Percentiles rank a stretch among this genome's conserved stretches.
Evolutionary conservation across 306 rosid species (phyloP).

Genomic region (Cucurbita argyrosperma): DNA sequence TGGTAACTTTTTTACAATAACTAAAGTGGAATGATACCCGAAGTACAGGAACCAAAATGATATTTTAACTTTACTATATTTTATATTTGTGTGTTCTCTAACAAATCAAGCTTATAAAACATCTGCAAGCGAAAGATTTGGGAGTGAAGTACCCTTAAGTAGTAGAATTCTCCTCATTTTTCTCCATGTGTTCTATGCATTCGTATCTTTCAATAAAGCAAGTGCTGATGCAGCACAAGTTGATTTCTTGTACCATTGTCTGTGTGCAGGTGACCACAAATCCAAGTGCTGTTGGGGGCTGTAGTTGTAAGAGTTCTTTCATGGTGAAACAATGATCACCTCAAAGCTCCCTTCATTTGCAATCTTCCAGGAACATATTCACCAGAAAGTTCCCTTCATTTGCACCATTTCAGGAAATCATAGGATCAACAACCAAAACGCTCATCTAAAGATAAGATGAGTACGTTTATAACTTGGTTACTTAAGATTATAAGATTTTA

Average conservation of each 20-base stretch:
- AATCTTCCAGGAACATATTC: neutral
- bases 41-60: no score
- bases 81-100: neutral
- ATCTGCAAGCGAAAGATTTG: neutral
- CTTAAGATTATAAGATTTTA: neutral
- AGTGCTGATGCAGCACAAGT: neutral
- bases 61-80: neutral
- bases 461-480: neutral
- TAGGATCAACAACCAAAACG: neutral
- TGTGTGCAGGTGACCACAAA: slow-evolving; percentile 56
- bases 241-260: slow-evolving; percentile 12
- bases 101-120: neutral
- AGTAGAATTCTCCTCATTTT: neutral
- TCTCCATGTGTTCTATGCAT: neutral
- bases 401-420: neutral
- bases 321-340: slow-evolving; percentile 61
- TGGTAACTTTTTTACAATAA: neutral
- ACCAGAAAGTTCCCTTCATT: neutral
- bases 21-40: no score
- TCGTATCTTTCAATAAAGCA: neutral
- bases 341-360: neutral
- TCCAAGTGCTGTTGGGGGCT: slow-evolving; percentile 94
- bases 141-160: neutral
- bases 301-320: slow-evolving; percentile 87
- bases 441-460: neutral